Base-by-base conservation (phyloP, 768 basidiomycete genomes). In the Amanita muscaria region DNA sequence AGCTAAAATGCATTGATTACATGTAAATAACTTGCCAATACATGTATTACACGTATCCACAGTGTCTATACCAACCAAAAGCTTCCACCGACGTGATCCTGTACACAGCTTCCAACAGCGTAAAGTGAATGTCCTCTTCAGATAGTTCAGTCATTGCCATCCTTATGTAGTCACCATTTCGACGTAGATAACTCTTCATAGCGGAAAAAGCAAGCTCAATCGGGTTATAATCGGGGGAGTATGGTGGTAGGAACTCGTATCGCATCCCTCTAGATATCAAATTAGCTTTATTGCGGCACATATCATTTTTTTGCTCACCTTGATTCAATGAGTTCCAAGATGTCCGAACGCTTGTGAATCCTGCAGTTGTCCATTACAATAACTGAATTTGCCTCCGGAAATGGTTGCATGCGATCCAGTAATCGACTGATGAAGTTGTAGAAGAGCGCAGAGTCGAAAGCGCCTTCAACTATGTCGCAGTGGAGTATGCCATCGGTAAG, bases 161-260 rank as follows among this genome's bases (percentile, higher is more conserved):
- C 21, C 18, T 19, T 8, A 44, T 15, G 19, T 34, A 36, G 8
- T 34, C 33, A 6, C 41, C 30, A 30, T 49, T 14, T 3, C 23
- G 15, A 5, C 48, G 27, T 16, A 49, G 30, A 15, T 32, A 40
- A 8, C 31, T 21, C 18, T 50, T 50, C 23, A 50, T 23, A 4
- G 36, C 32, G 16, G 44, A 50, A 21, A 50, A 50, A 5, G 39
- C 44, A n/a, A 41, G 39, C 41, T 50, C 44, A 25, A 50, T 46
- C 4, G 44, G 49, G 37, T 50, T 50, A 10, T 46, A 39, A 25
- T 42, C 49, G 4, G 44, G 49, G 19, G 34, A 50, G 32, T 50
- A 50, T 6, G 49, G 31, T 9, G 44, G 44, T 3, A 50, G 33
- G 24, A 34, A 50, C 25, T 35, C 22, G 12, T 36, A 29, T 7